Evolutionary conservation across 1,139 yeast species (phyloP), one percentile per base, ranked within the genome.

Genomic region (Pneumocystis wakefieldiae): DNA sequence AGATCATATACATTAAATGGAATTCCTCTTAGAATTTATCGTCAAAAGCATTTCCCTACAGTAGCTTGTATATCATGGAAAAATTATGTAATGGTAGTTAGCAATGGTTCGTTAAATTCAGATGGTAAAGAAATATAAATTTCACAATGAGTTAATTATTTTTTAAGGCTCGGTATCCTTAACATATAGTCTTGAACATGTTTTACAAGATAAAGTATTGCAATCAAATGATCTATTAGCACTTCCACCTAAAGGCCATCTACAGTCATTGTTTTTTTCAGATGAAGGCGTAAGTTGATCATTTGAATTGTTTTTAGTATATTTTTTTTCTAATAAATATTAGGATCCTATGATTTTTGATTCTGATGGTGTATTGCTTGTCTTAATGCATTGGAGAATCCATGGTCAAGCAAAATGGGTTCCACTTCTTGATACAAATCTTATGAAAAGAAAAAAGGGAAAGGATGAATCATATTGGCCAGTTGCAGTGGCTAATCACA

Each of bases 331-430:
- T 24, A 87, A 87, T 60, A 24, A 48, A 59, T 38, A 57, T 19
- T 57, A 61, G 39, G 96, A 91, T 73, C 98, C 98, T 1, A 87
- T 94, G 68, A 73, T 91, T 24, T 87, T 85, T 64, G 90, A 91
- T 14, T 83, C 85, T 14, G 90, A 86, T 68, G 90, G 90, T 66
- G 80, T 85, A 2, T 76, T 92, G 59, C 74, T 87, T 53, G 81
- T 87, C 0, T 76, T 92, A 58, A 79, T 85, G 35, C 82, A 84
- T 67, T 91, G 97, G 97, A 79, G 96, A 70, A 70, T 68, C 14
- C 77, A 86, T 1, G 75, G 81, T 61, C 94, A 90, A 72, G 84
- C 95, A 2, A 80, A 83, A 68, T 92, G 97, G 97, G 78, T 88
- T 12, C 97, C 97, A 0, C 71, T 91, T n/a, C 76, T 91, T 65